phyloP scores from a whole-genome alignment of 2,329 filamentous ascomycete genomes.

The Pseudogymnoascus sp. region DNA sequence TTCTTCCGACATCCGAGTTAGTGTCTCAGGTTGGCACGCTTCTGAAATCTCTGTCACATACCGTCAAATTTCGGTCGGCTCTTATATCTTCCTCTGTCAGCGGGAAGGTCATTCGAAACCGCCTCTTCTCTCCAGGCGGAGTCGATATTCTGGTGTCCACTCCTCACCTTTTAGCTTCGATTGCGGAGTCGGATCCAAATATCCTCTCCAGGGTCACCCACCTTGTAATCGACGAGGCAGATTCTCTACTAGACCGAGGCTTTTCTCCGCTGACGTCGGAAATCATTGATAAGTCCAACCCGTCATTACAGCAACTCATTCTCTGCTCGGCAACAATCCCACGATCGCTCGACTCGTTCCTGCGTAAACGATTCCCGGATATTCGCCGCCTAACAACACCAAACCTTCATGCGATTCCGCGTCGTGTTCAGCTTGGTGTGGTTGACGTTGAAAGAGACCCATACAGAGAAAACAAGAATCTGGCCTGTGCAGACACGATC shows the following conservation, averaged over 20 bases:
- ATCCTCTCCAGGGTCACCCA: conserved; percentile 86
- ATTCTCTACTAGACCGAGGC: conserved; percentile 88
- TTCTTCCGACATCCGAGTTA: conserved; percentile 88
- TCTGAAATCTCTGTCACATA: conserved; percentile 75
- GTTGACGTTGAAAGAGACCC: conserved; percentile 88
- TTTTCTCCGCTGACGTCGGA: conserved; percentile 76
- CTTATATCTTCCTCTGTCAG: conserved; percentile 72
- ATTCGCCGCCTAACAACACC: conserved; percentile 85
- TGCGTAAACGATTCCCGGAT: conserved; percentile 74
- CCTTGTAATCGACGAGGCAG: conserved; percentile 88
- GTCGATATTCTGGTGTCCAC: conserved; percentile 83
- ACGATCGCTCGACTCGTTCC: conserved; percentile 73
- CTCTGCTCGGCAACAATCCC: conserved; percentile 97
- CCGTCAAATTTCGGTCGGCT: conserved; percentile 77
- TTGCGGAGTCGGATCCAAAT: conserved; percentile 83
- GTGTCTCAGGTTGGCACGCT: conserved; percentile 78
- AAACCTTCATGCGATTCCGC: conserved; percentile 90
- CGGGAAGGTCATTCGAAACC: conserved; percentile 71
- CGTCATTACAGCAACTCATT: conserved; percentile 77
- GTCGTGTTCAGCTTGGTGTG: conserved; percentile 87
- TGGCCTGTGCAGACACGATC: conserved; percentile 91
- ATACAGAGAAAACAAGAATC: conserved; percentile 83
- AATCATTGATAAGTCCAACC: conserved; percentile 73
- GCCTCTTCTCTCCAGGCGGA: conserved; percentile 70
- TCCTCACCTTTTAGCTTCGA: conserved; percentile 79